phyloP scores from a whole-genome alignment of 176 grass and related monocot species.

The Canna indica region DNA sequence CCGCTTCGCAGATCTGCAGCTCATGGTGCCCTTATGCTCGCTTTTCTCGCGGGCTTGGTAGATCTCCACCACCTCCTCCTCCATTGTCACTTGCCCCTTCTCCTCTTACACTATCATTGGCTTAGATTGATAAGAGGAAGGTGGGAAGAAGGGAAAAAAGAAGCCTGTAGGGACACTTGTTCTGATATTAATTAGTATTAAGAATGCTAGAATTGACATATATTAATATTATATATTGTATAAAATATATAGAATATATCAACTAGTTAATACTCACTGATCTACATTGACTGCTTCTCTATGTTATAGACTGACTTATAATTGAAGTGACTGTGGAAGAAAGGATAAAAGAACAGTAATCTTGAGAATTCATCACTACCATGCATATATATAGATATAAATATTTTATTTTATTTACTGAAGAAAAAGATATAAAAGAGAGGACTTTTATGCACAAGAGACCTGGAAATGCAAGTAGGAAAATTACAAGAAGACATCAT shows the following conservation, averaged over 20 bases:
- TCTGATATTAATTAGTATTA: not conserved
- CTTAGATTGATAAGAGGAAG: conserved; percentile 20
- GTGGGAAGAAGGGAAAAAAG: conserved; percentile 22
- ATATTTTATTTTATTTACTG: no score
- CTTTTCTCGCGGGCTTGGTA: conserved; percentile 30
- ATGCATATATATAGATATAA: not conserved
- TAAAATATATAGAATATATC: no score
- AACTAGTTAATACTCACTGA: no score
- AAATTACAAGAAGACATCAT: not conserved
- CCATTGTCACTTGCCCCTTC: conserved; percentile 19
- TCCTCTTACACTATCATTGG: conserved; percentile 14
- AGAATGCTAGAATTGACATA: no score
- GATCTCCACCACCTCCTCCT: conserved; percentile 35
- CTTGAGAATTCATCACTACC: no score
- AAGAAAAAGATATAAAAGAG: conserved; percentile 15
- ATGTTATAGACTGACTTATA: no score
- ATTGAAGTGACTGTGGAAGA: no score
- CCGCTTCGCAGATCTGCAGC: not conserved
- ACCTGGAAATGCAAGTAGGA: no score
- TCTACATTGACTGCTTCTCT: no score
- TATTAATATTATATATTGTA: no score
- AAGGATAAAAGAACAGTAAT: no score
- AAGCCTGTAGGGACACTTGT: conserved; percentile 12
- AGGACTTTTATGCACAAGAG: conserved; percentile 1
- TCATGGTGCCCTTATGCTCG: not conserved